Evolutionary conservation across 805 yeast species (phyloP), one percentile per base, ranked within the genome.

Genomic region (Candida railenensis): DNA sequence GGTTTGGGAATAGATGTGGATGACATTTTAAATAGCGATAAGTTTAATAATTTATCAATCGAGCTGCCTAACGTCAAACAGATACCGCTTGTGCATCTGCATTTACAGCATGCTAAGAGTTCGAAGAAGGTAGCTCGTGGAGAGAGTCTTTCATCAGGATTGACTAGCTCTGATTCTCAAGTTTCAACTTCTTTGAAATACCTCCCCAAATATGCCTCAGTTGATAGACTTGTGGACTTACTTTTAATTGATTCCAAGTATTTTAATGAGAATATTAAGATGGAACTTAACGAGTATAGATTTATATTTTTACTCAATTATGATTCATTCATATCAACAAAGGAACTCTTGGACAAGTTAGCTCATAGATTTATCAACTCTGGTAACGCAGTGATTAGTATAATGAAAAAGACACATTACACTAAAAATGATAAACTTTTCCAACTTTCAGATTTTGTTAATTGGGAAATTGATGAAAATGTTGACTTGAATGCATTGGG

Each of bases 201-300:
- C 48, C 62, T 70, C 32, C 76, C 76, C 3, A 66, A 68, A 43
- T 65, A 57, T 54, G 94, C 94, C 1, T 76, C 87, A 1, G 65
- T 89, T 47, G 94, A 88, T 38, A 81, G 82, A 54, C 73, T 92
- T 54, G 74, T 90, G 45, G 97, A 92, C 63, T 74, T 91, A 19
- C 66, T 92, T 43, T 89, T 92, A 3, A 57, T 73, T 79, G 61
- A 92, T 87, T 18, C 84, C 78, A 34, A 78, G 77, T 54, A 81
- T 78, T 46, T 89, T 81, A 66, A 65, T 42, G 65, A 63, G 14
- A 49, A 55, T 11, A 57, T 67, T n/a, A 50, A 55, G 5, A 48
- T 73, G 25, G 74, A 71, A 48, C 61, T 70, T 47, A 60, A 68
- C 1, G 78, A 72, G 52, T 73, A 65, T 53, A 49, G 77, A 44